These are phyloP conservation scores for Mycena citricolor DNA, from an alignment of 1,284 basidiomycete genomes.

Conservation along the genomic window DNA sequence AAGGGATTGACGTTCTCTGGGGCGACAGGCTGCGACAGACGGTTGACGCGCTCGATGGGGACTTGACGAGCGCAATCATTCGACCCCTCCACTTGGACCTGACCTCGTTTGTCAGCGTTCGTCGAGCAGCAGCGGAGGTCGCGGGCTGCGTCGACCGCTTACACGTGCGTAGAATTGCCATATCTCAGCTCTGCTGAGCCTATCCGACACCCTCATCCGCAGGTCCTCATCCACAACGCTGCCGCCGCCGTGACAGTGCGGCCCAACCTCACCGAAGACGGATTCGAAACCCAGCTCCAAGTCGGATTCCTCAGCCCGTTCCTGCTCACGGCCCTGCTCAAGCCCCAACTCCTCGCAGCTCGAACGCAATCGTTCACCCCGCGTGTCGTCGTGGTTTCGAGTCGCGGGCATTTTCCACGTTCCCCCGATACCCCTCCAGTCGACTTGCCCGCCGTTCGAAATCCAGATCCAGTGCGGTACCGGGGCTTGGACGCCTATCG, in stretches of 20 bases:
- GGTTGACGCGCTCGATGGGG: slow-evolving; percentile 6
- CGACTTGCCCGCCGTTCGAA: neutral
- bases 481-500: neutral
- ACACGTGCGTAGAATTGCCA: slow-evolving; percentile 7
- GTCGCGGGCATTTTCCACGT: neutral
- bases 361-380: slow-evolving; percentile 2
- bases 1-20: neutral
- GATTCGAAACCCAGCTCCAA: slow-evolving; percentile 7
- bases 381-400: slow-evolving; percentile 10
- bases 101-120: slow-evolving; percentile 3
- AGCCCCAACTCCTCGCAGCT: slow-evolving; percentile 5
- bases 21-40: slow-evolving; percentile 4
- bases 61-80: slow-evolving; percentile 9
- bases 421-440: too few species aligned
- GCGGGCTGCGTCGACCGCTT: slow-evolving; percentile 1
- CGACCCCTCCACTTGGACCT: slow-evolving; percentile 7
- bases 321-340: slow-evolving; percentile 9
- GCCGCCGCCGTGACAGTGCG: neutral
- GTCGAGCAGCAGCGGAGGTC: slow-evolving; percentile 9
- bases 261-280: slow-evolving; percentile 5
- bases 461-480: neutral
- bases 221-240: slow-evolving; percentile 14
- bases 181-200: too few species aligned
- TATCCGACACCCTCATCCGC: neutral
- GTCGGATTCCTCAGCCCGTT: slow-evolving; percentile 4